Evolutionary conservation across 768 basidiomycete genomes (phyloP).

Genomic region (Saitozyma sp.): DNA sequence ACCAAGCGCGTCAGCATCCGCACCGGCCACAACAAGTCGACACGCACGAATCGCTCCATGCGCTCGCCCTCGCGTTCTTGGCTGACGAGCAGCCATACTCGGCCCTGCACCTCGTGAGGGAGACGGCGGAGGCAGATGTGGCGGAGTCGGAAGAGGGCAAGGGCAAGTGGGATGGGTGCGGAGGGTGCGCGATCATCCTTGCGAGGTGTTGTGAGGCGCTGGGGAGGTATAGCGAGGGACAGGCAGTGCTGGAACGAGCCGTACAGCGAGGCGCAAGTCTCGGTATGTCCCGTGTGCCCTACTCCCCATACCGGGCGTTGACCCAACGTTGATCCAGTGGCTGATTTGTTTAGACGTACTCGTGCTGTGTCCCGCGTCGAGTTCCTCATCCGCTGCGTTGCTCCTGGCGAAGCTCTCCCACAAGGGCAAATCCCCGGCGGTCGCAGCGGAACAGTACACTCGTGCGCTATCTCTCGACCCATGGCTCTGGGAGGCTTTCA

Average conservation of each 20-base stretch:
- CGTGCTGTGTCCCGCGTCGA: slow-evolving; percentile 16
- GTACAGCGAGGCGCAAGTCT: slow-evolving; percentile 20
- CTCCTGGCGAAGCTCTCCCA: slow-evolving; percentile 29
- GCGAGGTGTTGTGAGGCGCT: slow-evolving; percentile 42
- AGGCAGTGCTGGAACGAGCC: slow-evolving; percentile 33
- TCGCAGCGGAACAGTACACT: slow-evolving; percentile 32
- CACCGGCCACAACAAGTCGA: too few relatives aligned
- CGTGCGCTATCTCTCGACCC: slow-evolving; percentile 41
- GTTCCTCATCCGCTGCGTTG: slow-evolving; percentile 21
- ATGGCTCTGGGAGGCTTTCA: slow-evolving; percentile 52
- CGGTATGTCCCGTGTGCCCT: slow-evolving; percentile 19
- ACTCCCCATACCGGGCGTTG: background rate
- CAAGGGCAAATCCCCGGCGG: slow-evolving; percentile 35
- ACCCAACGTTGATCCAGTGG: background rate
- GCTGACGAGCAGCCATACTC: slow-evolving; percentile 34
- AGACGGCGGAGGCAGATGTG: slow-evolving; percentile 26
- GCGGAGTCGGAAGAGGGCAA: slow-evolving; percentile 10
- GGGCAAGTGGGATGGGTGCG: slow-evolving; percentile 18
- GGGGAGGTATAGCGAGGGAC: slow-evolving; percentile 35
- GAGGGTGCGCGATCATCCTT: slow-evolving; percentile 45
- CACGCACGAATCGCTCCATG: slow-evolving; percentile 38
- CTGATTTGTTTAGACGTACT: slow-evolving; percentile 23
- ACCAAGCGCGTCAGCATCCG: background rate
- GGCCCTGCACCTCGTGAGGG: slow-evolving; percentile 35
- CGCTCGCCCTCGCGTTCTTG: slow-evolving; percentile 36